Base-by-base conservation (phyloP, 169 alveolate genomes). In the Plasmodium gonderi region DNA sequence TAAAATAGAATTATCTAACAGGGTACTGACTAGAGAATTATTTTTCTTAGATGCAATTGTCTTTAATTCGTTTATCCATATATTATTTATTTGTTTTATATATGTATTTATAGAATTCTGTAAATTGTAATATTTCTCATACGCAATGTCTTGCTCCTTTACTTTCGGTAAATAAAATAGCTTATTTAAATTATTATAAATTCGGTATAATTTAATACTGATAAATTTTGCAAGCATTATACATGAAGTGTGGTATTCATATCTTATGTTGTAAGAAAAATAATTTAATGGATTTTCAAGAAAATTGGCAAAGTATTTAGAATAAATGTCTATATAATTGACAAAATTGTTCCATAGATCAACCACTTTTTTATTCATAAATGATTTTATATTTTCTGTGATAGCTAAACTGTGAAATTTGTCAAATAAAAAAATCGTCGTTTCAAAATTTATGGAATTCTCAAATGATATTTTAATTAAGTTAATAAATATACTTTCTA, bases 231-330 rank as follows among this genome's bases (percentile, higher is more conserved):
- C 93, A 29, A 87, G 54, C 85, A 87, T 87, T 29, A 87, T 75
- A 75, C 93, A 87, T 42, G 89, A 87, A 36, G 93, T 67, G 79
- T 87, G 93, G 65, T 87, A 87, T 87, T 87, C 93, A 87, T 87
- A 87, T 87, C 93, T 74, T 29, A 75, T 87, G 79, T 74, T 75
- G 68, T 87, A 60, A n/a, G 93, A 87, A 67, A 87, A 87, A 60
- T 87, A 74, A 44, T 33, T 75, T 31, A 76, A 40, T 38, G 93
- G 93, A 78, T 87, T 87, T 23, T 87, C 93, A 26, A 87, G 69
- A 75, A 87, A 87, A 44, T 87, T 87, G n/a, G 67, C 67, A 87
- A 87, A 87, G 31, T 87, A 60, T 54, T 75, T 87, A 45, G 80
- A 87, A 36, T 87, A 87, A 8, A 77, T 74, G 31, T 87, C 93